Percentiles rank a stretch among this genome's conserved stretches.
Conservation (phyloP, 176 grass and related monocot genomes). For the Metroxylon sagu region DNA sequence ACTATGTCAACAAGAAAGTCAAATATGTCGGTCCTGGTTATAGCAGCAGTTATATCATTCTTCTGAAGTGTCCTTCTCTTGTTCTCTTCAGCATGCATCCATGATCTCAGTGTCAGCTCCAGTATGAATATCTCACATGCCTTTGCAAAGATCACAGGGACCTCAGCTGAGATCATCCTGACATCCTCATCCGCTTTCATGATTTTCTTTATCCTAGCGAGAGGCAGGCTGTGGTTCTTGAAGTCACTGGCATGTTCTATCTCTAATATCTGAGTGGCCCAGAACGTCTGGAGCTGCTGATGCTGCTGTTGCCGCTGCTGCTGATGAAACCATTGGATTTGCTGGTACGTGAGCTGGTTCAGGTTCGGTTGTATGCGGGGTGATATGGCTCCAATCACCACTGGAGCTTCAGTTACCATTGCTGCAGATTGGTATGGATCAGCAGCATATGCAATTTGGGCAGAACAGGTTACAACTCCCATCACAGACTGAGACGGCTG, state of each 20-base stretch:
- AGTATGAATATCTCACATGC: constrained; percentile 74
- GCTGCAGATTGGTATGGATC: constrained; percentile 22
- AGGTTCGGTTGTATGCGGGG: constrained; percentile 15
- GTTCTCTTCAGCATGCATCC: constrained; percentile 43
- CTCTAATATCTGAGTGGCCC: constrained; percentile 46
- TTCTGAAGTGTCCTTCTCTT: constrained; percentile 52
- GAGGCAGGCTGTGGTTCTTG: constrained; percentile 40
- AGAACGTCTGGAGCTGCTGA: constrained; percentile 19
- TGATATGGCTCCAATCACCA: constrained; percentile 5
- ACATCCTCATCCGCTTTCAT: constrained; percentile 72
- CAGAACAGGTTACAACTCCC: constrained; percentile 12
- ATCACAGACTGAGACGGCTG: constrained; percentile 20
- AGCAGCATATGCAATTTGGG: constrained; percentile 23
- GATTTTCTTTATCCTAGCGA: constrained; percentile 72
- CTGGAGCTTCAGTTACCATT: constrained; percentile 19
- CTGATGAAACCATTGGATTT: constrained; percentile 3
- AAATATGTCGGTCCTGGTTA: constrained; percentile 35
- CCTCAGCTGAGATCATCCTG: constrained; percentile 53
- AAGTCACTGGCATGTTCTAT: constrained; percentile 34
- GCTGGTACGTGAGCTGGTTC: constrained; percentile 1
- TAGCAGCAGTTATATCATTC: constrained; percentile 36
- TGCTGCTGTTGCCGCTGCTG: not conserved
- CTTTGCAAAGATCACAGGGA: constrained; percentile 44
- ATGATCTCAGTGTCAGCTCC: constrained; percentile 46
- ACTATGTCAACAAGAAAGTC: constrained; percentile 56